Percentiles rank a stretch among this genome's conserved stretches.
Conservation (phyloP, 2,329 filamentous ascomycete species). For the Periconia digitata region DNA sequence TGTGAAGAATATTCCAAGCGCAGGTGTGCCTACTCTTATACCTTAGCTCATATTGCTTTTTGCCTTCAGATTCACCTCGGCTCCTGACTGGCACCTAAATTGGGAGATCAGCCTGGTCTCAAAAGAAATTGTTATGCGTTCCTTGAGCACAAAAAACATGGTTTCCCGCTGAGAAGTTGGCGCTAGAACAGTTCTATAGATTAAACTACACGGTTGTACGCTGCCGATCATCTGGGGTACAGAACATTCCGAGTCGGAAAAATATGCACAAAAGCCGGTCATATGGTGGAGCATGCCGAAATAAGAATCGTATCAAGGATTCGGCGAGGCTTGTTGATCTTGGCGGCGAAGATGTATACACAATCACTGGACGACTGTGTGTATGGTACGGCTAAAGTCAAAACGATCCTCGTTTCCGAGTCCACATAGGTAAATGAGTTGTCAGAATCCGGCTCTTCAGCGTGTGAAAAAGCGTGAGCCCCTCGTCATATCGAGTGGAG, state of each 20-base stretch:
- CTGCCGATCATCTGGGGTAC: constrained; percentile 1
- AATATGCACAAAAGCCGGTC: constrained; percentile 1
- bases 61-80: neutral
- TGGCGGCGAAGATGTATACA: neutral
- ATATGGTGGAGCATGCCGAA: neutral
- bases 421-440: neutral
- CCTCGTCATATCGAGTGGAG: neutral
- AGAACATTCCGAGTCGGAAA: neutral
- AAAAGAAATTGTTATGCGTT: neutral
- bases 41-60: neutral
- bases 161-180: neutral
- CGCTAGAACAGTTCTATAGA: neutral
- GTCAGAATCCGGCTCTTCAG: neutral
- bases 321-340: neutral
- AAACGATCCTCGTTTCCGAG: neutral
- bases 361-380: neutral
- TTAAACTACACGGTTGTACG: constrained; percentile 4
- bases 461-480: neutral
- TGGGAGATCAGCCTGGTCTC: neutral
- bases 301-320: neutral
- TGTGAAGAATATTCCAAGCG: neutral
- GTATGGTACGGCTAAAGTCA: neutral
- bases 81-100: neutral
- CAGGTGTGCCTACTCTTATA: neutral
- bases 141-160: neutral